A percentile compares a stretch with the other conserved stretches of the same genome.
Conservation (phyloP, 768 basidiomycete species). For the Russula olivacea region DNA sequence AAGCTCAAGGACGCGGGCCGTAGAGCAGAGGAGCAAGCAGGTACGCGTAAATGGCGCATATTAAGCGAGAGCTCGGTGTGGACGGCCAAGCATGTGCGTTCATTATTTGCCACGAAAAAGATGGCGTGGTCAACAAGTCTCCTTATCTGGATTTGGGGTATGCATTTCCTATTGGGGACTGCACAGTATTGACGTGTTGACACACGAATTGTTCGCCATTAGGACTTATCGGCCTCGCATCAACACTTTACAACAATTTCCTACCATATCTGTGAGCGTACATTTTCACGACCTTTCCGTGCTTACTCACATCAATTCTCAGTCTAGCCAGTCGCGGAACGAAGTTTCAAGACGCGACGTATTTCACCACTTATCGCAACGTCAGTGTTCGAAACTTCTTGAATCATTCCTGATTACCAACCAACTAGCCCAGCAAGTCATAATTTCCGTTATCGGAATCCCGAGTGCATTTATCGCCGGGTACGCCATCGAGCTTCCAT, state of each 20-base stretch:
- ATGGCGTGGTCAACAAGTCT: slow-evolving; percentile 62
- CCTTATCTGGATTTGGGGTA: slow-evolving; percentile 44
- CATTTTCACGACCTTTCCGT: neutral
- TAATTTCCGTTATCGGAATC: slow-evolving; percentile 50
- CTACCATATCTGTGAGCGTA: slow-evolving; percentile 33
- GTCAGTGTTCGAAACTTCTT: slow-evolving; percentile 24
- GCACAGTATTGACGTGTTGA: neutral
- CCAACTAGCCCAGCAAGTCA: slow-evolving; percentile 49
- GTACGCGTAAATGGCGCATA: slow-evolving; percentile 24
- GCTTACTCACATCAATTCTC: slow-evolving; percentile 1
- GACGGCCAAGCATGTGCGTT: slow-evolving; percentile 43
- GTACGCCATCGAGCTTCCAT: slow-evolving; percentile 59
- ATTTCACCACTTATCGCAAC: slow-evolving; percentile 36
- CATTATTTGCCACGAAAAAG: slow-evolving; percentile 56
- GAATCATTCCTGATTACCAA: neutral
- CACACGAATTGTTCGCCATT: neutral
- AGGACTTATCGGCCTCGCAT: slow-evolving; percentile 35
- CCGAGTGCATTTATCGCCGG: slow-evolving; percentile 62
- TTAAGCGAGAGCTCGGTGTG: slow-evolving; percentile 41
- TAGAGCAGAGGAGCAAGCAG: slow-evolving; percentile 21
- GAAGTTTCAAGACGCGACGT: slow-evolving; percentile 33
- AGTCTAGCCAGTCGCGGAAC: slow-evolving; percentile 35
- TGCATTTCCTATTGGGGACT: slow-evolving; percentile 21
- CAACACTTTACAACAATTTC: slow-evolving; percentile 37
- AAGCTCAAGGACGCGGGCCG: slow-evolving; percentile 36